A percentile compares a stretch with the other conserved stretches of the same genome.
These are phyloP conservation scores for Sporothrix dimorphospora DNA, from an alignment of 2,329 filamentous ascomycete species.

Conservation along the genomic window DNA sequence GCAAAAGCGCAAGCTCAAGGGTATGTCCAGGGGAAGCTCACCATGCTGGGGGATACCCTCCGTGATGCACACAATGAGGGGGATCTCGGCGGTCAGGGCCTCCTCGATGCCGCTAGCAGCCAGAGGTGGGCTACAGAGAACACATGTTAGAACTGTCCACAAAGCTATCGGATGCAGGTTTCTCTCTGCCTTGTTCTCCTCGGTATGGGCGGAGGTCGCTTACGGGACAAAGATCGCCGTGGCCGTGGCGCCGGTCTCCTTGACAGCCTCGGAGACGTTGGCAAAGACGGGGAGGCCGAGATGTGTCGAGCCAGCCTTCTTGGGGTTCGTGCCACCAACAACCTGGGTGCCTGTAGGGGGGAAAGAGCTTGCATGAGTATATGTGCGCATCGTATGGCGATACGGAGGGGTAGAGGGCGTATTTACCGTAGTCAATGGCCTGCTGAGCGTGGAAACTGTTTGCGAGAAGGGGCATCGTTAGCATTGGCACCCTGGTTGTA, in stretches of 20 bases:
- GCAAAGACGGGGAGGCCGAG: slow-evolving; percentile 92
- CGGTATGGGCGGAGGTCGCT: slow-evolving; percentile 37
- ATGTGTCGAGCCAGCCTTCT: slow-evolving; percentile 92
- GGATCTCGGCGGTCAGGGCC: slow-evolving; percentile 89
- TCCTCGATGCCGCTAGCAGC: slow-evolving; percentile 96
- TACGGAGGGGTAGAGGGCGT: background rate
- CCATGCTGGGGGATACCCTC: slow-evolving; percentile 98
- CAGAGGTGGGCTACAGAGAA: slow-evolving; percentile 70
- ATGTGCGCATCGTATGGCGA: too few species aligned
- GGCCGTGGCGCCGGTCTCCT: slow-evolving; percentile 86
- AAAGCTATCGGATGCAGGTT: background rate
- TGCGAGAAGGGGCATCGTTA: background rate
- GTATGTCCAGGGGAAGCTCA: slow-evolving; percentile 49
- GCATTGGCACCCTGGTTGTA: slow-evolving; percentile 11
- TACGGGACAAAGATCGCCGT: slow-evolving; percentile 97
- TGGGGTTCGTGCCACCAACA: slow-evolving; percentile 97
- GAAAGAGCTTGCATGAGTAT: slow-evolving; percentile 9
- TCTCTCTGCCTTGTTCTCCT: background rate
- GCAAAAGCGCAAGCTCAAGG: background rate
- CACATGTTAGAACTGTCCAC: slow-evolving; percentile 24
- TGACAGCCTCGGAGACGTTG: slow-evolving; percentile 84
- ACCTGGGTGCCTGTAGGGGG: slow-evolving; percentile 78
- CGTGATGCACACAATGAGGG: slow-evolving; percentile 94
- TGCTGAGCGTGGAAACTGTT: slow-evolving; percentile 92
- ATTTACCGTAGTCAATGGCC: slow-evolving; percentile 94